phyloP scores from a whole-genome alignment of 768 basidiomycete species.

The Hericium erinaceus region DNA sequence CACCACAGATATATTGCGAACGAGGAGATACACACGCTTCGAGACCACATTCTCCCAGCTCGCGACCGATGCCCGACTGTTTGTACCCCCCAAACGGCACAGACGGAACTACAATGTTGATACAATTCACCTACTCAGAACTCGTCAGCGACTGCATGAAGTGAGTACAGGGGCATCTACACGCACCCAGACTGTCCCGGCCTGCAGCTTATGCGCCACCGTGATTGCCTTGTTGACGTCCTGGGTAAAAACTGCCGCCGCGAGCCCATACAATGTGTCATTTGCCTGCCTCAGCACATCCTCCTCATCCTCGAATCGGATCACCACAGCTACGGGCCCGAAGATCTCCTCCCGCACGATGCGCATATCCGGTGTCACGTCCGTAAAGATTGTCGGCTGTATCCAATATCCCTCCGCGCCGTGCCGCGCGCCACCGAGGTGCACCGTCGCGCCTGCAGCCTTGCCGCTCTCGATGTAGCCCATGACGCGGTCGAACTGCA shows the following conservation, averaged over 20 bases:
- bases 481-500: slow-evolving; percentile 60
- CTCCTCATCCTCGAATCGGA: slow-evolving; percentile 53
- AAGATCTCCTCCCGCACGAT: slow-evolving; percentile 53
- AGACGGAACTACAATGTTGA: slow-evolving; percentile 33
- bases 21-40: slow-evolving; percentile 30
- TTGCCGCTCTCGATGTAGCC: slow-evolving; percentile 52
- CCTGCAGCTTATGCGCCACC: slow-evolving; percentile 65
- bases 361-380: slow-evolving; percentile 43
- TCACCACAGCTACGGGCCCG: slow-evolving; percentile 51
- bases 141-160: not conserved
- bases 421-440: slow-evolving; percentile 40
- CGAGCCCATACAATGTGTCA: slow-evolving; percentile 79
- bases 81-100: slow-evolving; percentile 68
- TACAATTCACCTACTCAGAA: slow-evolving; percentile 31
- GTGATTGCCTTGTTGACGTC: slow-evolving; percentile 66
- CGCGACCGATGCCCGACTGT: slow-evolving; percentile 62
- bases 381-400: slow-evolving; percentile 49
- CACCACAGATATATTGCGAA: not conserved
- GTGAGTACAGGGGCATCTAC: no score
- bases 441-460: slow-evolving; percentile 45
- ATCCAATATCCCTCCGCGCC: slow-evolving; percentile 53
- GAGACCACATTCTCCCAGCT: slow-evolving; percentile 55
- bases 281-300: slow-evolving; percentile 71
- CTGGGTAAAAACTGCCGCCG: slow-evolving; percentile 76
- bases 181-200: slow-evolving; percentile 69